Evolutionary conservation across 441 rosid genomes (phyloP), one percentile per base, ranked within the genome.

Genomic region (Euphorbia neoarborescens): DNA sequence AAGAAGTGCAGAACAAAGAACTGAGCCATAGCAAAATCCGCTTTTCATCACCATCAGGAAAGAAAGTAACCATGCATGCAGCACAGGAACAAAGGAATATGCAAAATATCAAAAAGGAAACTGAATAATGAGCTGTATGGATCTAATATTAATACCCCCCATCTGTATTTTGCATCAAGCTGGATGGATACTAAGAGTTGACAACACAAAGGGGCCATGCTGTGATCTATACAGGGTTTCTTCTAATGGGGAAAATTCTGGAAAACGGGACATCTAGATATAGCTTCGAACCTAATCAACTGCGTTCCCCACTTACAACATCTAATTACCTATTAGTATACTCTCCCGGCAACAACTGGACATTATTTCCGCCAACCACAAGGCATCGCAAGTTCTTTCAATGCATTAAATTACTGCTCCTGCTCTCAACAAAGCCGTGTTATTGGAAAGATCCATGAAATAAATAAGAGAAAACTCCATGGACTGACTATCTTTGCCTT

Each of bases 181-280:
- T n/a, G 64, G 42, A 48, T n/a, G 64, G 42, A 48, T 40, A 60
- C 57, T 58, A 57, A 54, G 58, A n/a, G 63, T 72, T 38, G 19
- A 51, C 67, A 66, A 28, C 70, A 53, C 78, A 1, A 42, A 15
- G 66, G 51, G 71, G 70, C 68, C 67, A 68, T 37, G 69, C 67
- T 57, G 61, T 35, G 70, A 72, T 67, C 79, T 75, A 70, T 75
- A 81, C 86, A 83, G 14, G 75, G 17, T 66, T 54, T 66, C 70
- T 71, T 40, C 64, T 24, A 28, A 44, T 59, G 19, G 79, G 84
- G 78, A 58, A 20, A 57, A 7, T 34, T 28, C 20, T 8, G 9
- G 15, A 24, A 57, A 68, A 38, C 46, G 40, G 42, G 50, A 67
- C 61, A 70, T 62, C 73, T 73, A 57, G 17, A 62, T 65, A 27